phyloP scores from a whole-genome alignment of 495 filamentous ascomycete species.

The Entonaema liquescens region DNA sequence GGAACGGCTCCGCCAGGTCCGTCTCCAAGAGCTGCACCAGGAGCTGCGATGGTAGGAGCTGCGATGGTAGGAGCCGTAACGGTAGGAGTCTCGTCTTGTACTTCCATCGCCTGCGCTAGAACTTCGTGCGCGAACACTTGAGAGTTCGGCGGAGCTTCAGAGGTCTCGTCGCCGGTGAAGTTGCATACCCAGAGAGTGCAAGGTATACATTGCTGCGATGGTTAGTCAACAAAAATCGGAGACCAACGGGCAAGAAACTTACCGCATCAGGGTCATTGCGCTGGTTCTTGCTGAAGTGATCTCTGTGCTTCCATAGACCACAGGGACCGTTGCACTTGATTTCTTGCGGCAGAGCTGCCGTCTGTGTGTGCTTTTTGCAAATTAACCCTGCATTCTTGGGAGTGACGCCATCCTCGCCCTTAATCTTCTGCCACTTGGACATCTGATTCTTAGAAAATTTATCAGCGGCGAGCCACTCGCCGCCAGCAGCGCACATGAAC shows the following conservation, averaged over 20 bases:
- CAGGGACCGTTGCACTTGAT: constrained; percentile 59
- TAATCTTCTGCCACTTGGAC: constrained; percentile 45
- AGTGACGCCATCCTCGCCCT: constrained; percentile 35
- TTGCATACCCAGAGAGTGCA: constrained; percentile 58
- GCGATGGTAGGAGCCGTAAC: not conserved
- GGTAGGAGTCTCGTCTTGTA: not conserved
- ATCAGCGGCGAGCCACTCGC: constrained; percentile 48
- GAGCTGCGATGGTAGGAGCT: not conserved
- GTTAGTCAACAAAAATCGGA: constrained; percentile 14
- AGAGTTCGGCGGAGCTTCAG: constrained; percentile 20
- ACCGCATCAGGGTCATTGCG: constrained; percentile 60
- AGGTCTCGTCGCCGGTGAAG: constrained; percentile 27
- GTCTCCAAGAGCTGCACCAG: not conserved
- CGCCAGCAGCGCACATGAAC: constrained; percentile 60
- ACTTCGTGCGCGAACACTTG: not conserved
- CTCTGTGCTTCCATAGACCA: constrained; percentile 52
- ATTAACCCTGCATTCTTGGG: constrained; percentile 39
- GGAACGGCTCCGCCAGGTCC: not conserved
- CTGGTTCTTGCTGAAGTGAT: constrained; percentile 67
- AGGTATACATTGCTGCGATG: constrained; percentile 61
- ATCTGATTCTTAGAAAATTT: constrained; percentile 60
- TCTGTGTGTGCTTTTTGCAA: constrained; percentile 37
- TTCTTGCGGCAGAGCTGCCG: constrained; percentile 20
- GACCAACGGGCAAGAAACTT: constrained; percentile 38
- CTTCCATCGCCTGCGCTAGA: not conserved